A percentile compares a stretch with the other conserved stretches of the same genome.
These are phyloP conservation scores for Vickermania ingenoplastis DNA, from an alignment of 208 protist species.

Conservation along the genomic window DNA sequence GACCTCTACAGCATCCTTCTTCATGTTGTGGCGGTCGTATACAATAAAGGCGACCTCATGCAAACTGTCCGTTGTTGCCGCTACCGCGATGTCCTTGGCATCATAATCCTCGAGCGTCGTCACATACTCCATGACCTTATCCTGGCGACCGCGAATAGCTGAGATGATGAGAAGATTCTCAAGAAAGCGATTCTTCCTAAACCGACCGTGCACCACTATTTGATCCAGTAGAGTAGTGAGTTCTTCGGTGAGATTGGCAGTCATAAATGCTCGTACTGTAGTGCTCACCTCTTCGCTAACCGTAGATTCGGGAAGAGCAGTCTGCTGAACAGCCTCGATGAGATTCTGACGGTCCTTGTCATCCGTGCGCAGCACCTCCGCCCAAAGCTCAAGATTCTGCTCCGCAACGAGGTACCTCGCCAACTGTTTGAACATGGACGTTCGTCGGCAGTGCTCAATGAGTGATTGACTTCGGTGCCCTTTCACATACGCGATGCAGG, in stretches of 20 bases:
- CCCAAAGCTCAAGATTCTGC: slow-evolving; percentile 97
- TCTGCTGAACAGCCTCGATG: slow-evolving; percentile 98
- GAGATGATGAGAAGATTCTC: slow-evolving; percentile 99
- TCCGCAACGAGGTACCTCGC: slow-evolving; percentile 97
- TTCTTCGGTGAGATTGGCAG: slow-evolving; percentile 97
- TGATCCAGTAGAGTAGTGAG: slow-evolving; percentile 99
- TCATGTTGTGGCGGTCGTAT: slow-evolving; percentile 97
- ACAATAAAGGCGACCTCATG: slow-evolving; percentile 99
- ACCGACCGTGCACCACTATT: slow-evolving; percentile 98
- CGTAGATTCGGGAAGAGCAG: slow-evolving; percentile 95
- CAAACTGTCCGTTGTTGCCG: slow-evolving; percentile 89
- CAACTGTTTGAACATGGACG: slow-evolving; percentile 96
- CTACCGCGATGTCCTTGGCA: slow-evolving; percentile 95
- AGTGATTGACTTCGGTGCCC: slow-evolving; percentile 96
- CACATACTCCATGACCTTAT: slow-evolving; percentile 99
- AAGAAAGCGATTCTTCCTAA: slow-evolving; percentile 97
- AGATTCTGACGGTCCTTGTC: slow-evolving; percentile 88
- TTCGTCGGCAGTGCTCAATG: slow-evolving; percentile 94
- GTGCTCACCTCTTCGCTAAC: slow-evolving; percentile 96
- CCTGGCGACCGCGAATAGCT: slow-evolving; percentile 94
- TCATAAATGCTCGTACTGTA: slow-evolving; percentile 99
- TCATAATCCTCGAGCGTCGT: slow-evolving; percentile 99
- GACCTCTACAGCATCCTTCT: slow-evolving; percentile 95
- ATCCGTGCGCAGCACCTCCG: slow-evolving; percentile 87
- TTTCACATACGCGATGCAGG: slow-evolving; percentile 95